Base-by-base conservation (phyloP, 345 rosid species). In the Eucalyptus cloeziana region DNA sequence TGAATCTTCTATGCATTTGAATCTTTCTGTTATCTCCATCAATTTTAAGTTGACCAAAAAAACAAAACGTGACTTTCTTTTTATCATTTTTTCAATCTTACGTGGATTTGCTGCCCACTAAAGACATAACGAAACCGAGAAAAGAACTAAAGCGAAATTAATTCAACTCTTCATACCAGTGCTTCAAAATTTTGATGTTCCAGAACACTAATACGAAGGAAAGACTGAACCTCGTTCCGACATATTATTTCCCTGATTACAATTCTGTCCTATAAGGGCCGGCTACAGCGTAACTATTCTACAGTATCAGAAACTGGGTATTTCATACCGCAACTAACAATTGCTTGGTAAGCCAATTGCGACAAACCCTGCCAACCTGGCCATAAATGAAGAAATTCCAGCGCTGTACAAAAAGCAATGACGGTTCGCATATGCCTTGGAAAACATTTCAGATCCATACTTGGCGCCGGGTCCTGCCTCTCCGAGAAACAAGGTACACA, bases 401-500 rank as follows among this genome's bases (percentile, higher is more conserved):
- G n/a, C 25, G 47, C 87, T 86, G 87, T 86, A 52, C 87, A 86
- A 52, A 49, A 51, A 52, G 64, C 67, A 58, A 85, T 27, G 87
- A 88, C 50, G 21, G 47, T 85, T 56, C 33, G n/a, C 51, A 40
- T 22, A 11, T 2, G 8, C 25, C 50, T 45, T 30, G 58, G 71
- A 60, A 56, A n/a, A 27, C 13, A 25, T 33, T 88, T 89, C 91
- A 93, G 92, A 90, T 90, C 91, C 81, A 89, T 90, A 92, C 93
- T 85, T 92, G 94, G 11, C 91, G 93, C 27, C 92, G 88, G 89
- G 51, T 85, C 92, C 95, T 93, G 67, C 94, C 92, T 90, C 95
- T 94, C 89, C 95, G 91, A 15, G 98, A 95, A 64, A 96, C 96
- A 30, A 96, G 99, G 92, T 96, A 96, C 90, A 96, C 91, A 27